These are phyloP conservation scores for Rubia tinctorum DNA, from an alignment of 305 asterid genomes.

Conservation along the genomic window DNA sequence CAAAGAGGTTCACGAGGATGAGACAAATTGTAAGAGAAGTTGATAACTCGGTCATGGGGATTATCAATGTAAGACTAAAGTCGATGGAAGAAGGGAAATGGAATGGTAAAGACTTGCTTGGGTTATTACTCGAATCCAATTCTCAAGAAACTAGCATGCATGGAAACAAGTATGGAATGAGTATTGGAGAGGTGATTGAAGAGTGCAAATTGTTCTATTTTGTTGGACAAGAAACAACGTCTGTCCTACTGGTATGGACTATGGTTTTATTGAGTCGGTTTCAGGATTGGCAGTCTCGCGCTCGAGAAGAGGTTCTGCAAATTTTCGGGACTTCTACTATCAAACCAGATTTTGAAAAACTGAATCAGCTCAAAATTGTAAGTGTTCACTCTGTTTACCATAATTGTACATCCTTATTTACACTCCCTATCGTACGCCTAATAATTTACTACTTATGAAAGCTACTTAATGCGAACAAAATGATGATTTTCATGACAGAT, in stretches of 20 bases:
- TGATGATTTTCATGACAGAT: background rate
- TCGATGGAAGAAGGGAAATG: background rate
- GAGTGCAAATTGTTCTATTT: constrained; percentile 19
- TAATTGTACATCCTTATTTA: background rate
- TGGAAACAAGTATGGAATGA: constrained; percentile 7
- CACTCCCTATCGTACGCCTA: no score
- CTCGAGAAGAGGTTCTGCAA: constrained; percentile 20
- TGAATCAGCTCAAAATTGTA: constrained; percentile 19
- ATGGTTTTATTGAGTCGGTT: constrained; percentile 14
- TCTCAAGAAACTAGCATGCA: background rate
- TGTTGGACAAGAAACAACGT: constrained; percentile 19
- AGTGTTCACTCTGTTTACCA: background rate
- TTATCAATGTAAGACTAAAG: background rate
- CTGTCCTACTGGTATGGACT: constrained; percentile 14
- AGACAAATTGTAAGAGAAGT: background rate
- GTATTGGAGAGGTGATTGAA: constrained; percentile 8
- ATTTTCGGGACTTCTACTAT: constrained; percentile 8
- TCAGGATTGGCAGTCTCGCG: constrained; percentile 20
- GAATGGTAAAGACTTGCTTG: constrained; percentile 3
- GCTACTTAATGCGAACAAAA: no score
- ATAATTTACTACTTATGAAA: no score
- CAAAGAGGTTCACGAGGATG: background rate
- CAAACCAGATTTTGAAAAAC: constrained; percentile 12
- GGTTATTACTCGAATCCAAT: background rate
- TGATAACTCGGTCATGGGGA: background rate